Percentiles rank a stretch among this genome's conserved stretches.
Conservation (phyloP, 768 basidiomycete species). For the Boletus barrowsii region DNA sequence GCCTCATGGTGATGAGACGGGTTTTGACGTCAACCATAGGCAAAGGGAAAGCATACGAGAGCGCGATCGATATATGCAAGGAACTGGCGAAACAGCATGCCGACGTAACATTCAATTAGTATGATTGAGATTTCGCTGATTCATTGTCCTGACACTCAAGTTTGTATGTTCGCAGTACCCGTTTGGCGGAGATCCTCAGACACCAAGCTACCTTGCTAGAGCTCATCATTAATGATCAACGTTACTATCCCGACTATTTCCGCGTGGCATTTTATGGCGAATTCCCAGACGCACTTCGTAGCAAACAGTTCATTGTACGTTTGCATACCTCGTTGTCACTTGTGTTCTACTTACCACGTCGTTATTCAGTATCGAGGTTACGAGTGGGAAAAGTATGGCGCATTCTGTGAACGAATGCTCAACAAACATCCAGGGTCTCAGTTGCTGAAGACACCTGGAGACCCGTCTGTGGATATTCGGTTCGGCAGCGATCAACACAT, state of each 20-base stretch:
- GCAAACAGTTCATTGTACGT: slow-evolving; percentile 87
- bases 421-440: slow-evolving; percentile 87
- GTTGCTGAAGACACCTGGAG: slow-evolving; percentile 65
- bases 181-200: slow-evolving; percentile 79
- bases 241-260: slow-evolving; percentile 92
- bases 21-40: slow-evolving; percentile 42
- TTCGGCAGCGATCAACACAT: slow-evolving; percentile 81
- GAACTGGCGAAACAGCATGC: slow-evolving; percentile 88
- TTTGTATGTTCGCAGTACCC: slow-evolving; percentile 46
- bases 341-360: not conserved
- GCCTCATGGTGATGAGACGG: not conserved
- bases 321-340: not conserved
- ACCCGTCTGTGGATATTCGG: slow-evolving; percentile 78
- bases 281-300: slow-evolving; percentile 79
- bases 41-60: slow-evolving; percentile 97
- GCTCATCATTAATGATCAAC: slow-evolving; percentile 77
- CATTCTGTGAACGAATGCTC: slow-evolving; percentile 88
- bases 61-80: slow-evolving; percentile 88
- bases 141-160: slow-evolving; percentile 1
- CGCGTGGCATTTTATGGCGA: slow-evolving; percentile 91
- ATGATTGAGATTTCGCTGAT: slow-evolving; percentile 25
- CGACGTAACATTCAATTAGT: slow-evolving; percentile 90
- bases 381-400: slow-evolving; percentile 91
- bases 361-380: slow-evolving; percentile 78
- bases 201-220: slow-evolving; percentile 88